phyloP scores from a whole-genome alignment of 2,329 filamentous ascomycete genomes.

The Beauveria caledonica region DNA sequence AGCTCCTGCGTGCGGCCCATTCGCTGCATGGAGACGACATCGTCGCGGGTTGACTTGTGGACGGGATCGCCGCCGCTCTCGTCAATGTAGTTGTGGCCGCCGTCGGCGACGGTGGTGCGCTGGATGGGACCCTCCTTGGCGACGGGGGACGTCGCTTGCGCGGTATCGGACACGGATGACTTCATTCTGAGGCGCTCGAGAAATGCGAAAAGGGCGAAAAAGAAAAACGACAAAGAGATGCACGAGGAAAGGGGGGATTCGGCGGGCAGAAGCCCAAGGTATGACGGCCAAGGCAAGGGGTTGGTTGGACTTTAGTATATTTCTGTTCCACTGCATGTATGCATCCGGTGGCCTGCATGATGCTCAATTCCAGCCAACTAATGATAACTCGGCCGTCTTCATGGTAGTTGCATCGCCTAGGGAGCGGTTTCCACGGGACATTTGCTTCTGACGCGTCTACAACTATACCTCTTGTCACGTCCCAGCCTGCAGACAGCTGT shows the following conservation, averaged over 20 bases:
- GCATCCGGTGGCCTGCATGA: too few relatives aligned
- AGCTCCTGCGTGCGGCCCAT: conserved; percentile 11
- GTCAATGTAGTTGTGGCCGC: neutral
- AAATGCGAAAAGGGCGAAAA: too few relatives aligned
- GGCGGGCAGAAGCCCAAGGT: neutral
- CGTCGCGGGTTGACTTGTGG: neutral
- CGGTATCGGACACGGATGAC: neutral
- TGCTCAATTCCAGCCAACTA: too few relatives aligned
- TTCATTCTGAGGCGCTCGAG: neutral
- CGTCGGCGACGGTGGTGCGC: neutral
- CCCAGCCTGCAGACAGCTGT: too few relatives aligned
- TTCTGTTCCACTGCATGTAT: too few relatives aligned
- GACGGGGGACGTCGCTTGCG: neutral
- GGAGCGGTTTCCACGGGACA: too few relatives aligned
- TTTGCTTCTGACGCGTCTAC: too few relatives aligned
- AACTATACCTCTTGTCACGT: too few relatives aligned
- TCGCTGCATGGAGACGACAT: conserved; percentile 8
- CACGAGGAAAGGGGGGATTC: neutral
- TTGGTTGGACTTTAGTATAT: too few relatives aligned
- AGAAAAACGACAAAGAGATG: neutral
- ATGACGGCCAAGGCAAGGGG: too few relatives aligned
- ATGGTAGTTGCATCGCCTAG: too few relatives aligned
- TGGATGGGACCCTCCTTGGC: neutral
- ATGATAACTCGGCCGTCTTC: too few relatives aligned
- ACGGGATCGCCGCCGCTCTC: neutral